Conservation (phyloP, 1,139 yeast species). For the Blastobotrys ciferrii region DNA sequence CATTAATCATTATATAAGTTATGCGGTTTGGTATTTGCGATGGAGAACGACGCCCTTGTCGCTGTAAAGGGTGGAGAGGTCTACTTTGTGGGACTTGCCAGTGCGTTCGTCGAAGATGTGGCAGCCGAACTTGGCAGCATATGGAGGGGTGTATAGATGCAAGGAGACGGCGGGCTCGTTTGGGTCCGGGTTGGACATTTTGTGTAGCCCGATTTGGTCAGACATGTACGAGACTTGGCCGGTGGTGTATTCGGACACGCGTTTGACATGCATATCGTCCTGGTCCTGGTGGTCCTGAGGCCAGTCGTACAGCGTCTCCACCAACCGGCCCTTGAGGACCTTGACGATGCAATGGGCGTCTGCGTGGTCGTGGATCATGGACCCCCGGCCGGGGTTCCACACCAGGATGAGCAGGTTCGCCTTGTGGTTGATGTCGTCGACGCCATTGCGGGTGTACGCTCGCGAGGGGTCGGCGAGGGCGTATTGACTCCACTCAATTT, state of each 20-base stretch:
- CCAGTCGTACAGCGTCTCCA: constrained; percentile 57
- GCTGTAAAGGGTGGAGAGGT: constrained; percentile 60
- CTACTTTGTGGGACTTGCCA: constrained; percentile 56
- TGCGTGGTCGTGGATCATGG: constrained; percentile 75
- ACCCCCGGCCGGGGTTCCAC: constrained; percentile 69
- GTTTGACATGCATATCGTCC: constrained; percentile 26
- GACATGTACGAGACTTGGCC: constrained; percentile 65
- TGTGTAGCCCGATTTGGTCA: constrained; percentile 66
- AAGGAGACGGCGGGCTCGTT: constrained; percentile 59
- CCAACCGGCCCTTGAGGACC: constrained; percentile 57
- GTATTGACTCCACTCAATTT: constrained; percentile 57
- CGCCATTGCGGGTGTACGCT: constrained; percentile 54
- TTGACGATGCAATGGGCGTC: constrained; percentile 62
- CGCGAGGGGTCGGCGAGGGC: constrained; percentile 55
- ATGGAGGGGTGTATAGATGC: constrained; percentile 78
- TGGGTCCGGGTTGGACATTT: constrained; percentile 53
- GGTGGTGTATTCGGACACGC: constrained; percentile 39
- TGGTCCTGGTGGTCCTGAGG: constrained; percentile 42
- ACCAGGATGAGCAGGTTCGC: constrained; percentile 67
- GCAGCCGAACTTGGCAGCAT: constrained; percentile 67
- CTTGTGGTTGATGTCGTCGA: constrained; percentile 67
- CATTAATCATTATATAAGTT: constrained; percentile 3
- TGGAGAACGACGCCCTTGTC: constrained; percentile 49
- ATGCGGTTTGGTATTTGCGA: constrained; percentile 1
- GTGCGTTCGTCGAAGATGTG: constrained; percentile 54